Evolutionary conservation across 768 basidiomycete genomes (phyloP).

Genomic region (Calocybe indica): DNA sequence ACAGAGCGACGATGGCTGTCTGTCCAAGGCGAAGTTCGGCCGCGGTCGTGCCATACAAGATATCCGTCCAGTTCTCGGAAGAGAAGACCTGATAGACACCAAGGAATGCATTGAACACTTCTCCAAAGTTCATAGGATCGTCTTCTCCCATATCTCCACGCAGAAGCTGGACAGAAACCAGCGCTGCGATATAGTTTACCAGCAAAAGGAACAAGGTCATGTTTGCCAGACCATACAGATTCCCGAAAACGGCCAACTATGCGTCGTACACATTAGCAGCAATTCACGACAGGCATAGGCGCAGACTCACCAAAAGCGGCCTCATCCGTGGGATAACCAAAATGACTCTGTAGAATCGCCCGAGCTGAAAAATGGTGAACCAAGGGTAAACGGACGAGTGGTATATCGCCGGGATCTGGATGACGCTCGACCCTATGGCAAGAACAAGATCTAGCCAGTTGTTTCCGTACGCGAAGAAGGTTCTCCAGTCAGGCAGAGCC

Average conservation of each 20-base stretch:
- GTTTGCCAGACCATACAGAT: slow-evolving; percentile 85
- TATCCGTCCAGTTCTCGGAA: slow-evolving; percentile 90
- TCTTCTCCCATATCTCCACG: slow-evolving; percentile 68
- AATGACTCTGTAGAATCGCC: slow-evolving; percentile 89
- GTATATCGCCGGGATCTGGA: slow-evolving; percentile 79
- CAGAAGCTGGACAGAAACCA: slow-evolving; percentile 79
- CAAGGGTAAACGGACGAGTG: slow-evolving; percentile 68
- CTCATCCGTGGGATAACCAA: slow-evolving; percentile 87
- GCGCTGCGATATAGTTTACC: slow-evolving; percentile 80
- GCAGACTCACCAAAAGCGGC: slow-evolving; percentile 63
- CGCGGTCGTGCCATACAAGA: slow-evolving; percentile 55
- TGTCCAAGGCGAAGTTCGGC: slow-evolving; percentile 67
- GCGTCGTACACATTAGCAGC: neutral
- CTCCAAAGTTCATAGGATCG: slow-evolving; percentile 65
- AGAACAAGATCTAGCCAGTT: slow-evolving; percentile 78
- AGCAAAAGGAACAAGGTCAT: slow-evolving; percentile 88
- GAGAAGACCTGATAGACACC: slow-evolving; percentile 88
- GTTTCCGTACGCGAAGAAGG: slow-evolving; percentile 55
- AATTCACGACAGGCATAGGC: neutral
- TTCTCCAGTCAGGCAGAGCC: slow-evolving; percentile 76
- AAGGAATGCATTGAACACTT: slow-evolving; percentile 80
- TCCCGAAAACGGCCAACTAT: slow-evolving; percentile 85
- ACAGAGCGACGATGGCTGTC: slow-evolving; percentile 61
- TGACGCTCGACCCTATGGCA: slow-evolving; percentile 68
- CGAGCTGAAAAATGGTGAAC: slow-evolving; percentile 85